These are phyloP conservation scores for Neurospora sp. DNA, from an alignment of 495 filamentous ascomycete genomes.

Conservation along the genomic window DNA sequence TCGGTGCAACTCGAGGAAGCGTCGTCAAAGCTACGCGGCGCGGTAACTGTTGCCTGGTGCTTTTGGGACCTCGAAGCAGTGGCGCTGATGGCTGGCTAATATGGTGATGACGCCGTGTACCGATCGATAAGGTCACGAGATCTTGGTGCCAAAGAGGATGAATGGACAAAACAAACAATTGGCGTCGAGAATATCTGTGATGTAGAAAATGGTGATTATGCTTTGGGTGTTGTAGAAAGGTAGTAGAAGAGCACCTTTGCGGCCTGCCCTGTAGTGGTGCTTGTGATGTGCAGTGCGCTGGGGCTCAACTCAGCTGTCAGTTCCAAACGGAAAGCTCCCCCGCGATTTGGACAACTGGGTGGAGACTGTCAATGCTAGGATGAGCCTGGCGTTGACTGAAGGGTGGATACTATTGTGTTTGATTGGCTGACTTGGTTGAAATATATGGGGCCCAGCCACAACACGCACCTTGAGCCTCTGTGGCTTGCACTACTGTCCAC, in stretches of 20 bases:
- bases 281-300: not conserved
- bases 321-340: constrained; percentile 6
- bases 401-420: not conserved
- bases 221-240: not conserved
- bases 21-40: not conserved
- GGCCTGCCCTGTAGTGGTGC: not conserved
- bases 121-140: not conserved
- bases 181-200: not conserved
- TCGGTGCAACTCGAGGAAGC: not conserved
- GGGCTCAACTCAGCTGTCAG: not conserved
- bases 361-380: not conserved
- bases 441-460: not conserved
- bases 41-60: not conserved
- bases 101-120: not conserved
- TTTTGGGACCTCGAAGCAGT: not conserved
- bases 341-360: constrained; percentile 3
- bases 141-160: not conserved
- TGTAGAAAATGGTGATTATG: not conserved
- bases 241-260: not conserved
- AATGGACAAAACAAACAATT: not conserved
- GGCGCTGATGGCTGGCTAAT: not conserved
- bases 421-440: not conserved
- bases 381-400: not conserved
- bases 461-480: not conserved
- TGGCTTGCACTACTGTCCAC: not conserved